Conservation (phyloP, 495 filamentous ascomycete species). For the Ramalina intermedia region DNA sequence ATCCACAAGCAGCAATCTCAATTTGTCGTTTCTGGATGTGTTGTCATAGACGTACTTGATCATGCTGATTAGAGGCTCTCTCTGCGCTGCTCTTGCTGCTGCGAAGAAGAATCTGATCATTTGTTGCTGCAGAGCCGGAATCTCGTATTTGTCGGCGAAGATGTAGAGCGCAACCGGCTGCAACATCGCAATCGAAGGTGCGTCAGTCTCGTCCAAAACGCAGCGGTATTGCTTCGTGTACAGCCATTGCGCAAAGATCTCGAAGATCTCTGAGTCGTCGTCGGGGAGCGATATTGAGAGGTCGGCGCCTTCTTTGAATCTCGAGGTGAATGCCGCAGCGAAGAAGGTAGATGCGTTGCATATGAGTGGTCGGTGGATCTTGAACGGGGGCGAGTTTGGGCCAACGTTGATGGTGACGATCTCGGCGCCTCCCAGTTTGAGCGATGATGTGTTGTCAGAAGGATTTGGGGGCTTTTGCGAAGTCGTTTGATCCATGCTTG, state of each 20-base stretch:
- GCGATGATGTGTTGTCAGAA: no score
- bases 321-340: neutral
- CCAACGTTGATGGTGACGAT: neutral
- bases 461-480: no score
- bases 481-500: no score
- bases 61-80: neutral
- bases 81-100: neutral
- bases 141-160: slow-evolving; percentile 4
- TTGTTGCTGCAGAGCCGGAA: neutral
- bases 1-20: no score
- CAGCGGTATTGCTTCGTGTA: neutral
- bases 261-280: slow-evolving; percentile 3
- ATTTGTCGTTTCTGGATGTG: no score
- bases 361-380: neutral
- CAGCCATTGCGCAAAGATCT: slow-evolving; percentile 6
- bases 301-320: slow-evolving; percentile 2
- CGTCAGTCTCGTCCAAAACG: neutral
- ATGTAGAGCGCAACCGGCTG: neutral
- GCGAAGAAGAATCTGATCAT: neutral
- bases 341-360: neutral
- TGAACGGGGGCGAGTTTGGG: neutral
- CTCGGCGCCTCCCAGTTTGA: neutral
- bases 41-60: neutral
- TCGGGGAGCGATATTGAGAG: slow-evolving; percentile 4
- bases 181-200: no score